Base-by-base conservation (phyloP, 108 stramenopile species). In the Nitzschia inconspicua region DNA sequence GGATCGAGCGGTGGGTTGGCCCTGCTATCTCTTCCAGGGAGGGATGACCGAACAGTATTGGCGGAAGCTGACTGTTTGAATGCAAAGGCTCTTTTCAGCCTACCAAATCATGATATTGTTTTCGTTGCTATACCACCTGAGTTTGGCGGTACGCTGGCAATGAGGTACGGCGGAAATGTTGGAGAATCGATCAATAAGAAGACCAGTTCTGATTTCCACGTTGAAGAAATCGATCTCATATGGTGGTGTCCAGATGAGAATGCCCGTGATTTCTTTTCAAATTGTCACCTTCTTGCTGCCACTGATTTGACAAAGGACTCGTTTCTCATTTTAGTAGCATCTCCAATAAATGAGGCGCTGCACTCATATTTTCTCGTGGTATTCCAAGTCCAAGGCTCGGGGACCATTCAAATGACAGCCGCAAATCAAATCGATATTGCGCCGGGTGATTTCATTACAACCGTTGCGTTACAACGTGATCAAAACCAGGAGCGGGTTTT, bases 1-100 rank as follows among this genome's bases (percentile, higher is more conserved):
- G 88, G 91, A 2, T 76, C 86, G 7, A 83, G 84, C 60, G 91
- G 91, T 23, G 83, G 88, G 23, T 29, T 93, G 42, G 88, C 83
- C 6, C 47, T 89, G 19, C 27, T 88, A 6, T 84, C 82, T 39
- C 72, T 73, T 34, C 84, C 85, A 5, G 91, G 91, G 11, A 46
- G 82, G 40, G 85, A 92, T 40, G 83, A 83, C 60, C 70, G 79
- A 27, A 78, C 68, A 25, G 85, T 90, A 44, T 29, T 86, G 53
- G 70, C 75, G 8, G 89, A 90, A 46, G 75, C 70, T 22, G 89
- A 90, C 66, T 83, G 83, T 42, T 14, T 80, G 26, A 73, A 78
- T 71, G 66, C 73, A 16, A 51, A 75, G 50, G 50, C 73, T 3
- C 54, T 88, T 26, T 88, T 88, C 63, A 66, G 76, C 37, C 48